These are phyloP conservation scores for Zygoascus biomembranicola DNA, from an alignment of 805 yeast species.

Conservation along the genomic window DNA sequence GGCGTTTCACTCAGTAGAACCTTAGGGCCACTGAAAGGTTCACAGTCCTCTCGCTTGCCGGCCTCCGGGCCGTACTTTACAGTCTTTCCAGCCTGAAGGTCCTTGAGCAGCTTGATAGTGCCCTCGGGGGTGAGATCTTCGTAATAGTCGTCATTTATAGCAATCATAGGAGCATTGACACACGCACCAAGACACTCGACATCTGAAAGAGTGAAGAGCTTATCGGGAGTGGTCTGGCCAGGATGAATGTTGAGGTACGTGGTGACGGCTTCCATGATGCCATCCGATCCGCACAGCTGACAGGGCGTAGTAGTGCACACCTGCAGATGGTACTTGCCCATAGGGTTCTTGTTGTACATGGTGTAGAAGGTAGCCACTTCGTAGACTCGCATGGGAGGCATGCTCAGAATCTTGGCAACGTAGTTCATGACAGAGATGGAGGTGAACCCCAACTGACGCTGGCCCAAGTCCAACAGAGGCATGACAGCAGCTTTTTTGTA, in stretches of 20 bases:
- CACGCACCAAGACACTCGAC: conserved; percentile 92
- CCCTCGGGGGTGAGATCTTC: conserved; percentile 73
- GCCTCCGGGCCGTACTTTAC: conserved; percentile 63
- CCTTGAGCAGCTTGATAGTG: conserved; percentile 52
- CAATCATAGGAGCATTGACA: conserved; percentile 85
- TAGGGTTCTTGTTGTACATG: conserved; percentile 79
- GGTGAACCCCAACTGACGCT: conserved; percentile 79
- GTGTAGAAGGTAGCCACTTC: conserved; percentile 90
- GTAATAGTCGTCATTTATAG: conserved; percentile 70
- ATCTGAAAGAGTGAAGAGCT: conserved; percentile 71
- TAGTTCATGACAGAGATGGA: conserved; percentile 85
- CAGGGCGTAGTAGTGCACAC: conserved; percentile 89
- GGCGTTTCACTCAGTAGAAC: conserved; percentile 55
- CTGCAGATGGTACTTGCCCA: conserved; percentile 78
- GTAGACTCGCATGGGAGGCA: conserved; percentile 92
- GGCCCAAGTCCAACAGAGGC: conserved; percentile 82
- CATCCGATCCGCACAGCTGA: conserved; percentile 75
- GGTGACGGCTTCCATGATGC: conserved; percentile 63
- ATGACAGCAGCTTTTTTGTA: conserved; percentile 82
- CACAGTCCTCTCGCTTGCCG: conserved; percentile 59
- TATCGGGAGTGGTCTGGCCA: conserved; percentile 71
- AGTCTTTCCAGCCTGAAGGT: conserved; percentile 53
- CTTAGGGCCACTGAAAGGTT: conserved; percentile 65
- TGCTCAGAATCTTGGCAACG: conserved; percentile 73
- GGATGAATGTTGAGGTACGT: conserved; percentile 55